Percentiles rank a stretch among this genome's conserved stretches.
phyloP scores from a whole-genome alignment of 257 asterid genomes.

The Solanum pimpinellifolium region DNA sequence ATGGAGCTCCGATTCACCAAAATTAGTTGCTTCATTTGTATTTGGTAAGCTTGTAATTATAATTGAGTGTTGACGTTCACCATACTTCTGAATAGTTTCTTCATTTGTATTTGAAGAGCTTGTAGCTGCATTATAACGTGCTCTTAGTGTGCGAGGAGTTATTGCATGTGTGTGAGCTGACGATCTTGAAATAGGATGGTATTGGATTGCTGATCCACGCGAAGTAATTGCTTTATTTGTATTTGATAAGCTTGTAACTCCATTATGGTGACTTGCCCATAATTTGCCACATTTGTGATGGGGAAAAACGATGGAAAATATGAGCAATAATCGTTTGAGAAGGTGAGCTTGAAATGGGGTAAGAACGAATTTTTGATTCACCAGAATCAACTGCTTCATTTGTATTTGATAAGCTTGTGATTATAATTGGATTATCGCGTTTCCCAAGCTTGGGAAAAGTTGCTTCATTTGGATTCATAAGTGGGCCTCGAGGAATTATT shows the following conservation, averaged over 20 bases:
- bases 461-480: not conserved
- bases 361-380: too few species aligned
- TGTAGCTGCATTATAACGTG: not conserved
- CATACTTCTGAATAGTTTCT: not conserved
- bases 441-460: not conserved
- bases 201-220: too few species aligned
- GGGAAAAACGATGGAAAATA: too few species aligned
- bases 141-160: not conserved
- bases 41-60: not conserved
- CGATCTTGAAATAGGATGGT: not conserved
- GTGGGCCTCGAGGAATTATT: not conserved
- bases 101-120: not conserved
- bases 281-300: too few species aligned
- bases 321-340: too few species aligned
- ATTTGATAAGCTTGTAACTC: too few species aligned
- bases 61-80: not conserved
- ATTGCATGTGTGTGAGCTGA: not conserved
- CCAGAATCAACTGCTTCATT: not conserved
- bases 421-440: not conserved
- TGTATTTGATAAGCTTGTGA: not conserved
- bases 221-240: too few species aligned
- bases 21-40: not conserved
- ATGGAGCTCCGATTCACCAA: not conserved
- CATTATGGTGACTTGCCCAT: too few species aligned
- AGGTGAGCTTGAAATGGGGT: too few species aligned